Evolutionary conservation across 1,284 basidiomycete species (phyloP).

Genomic region (Sparassis latifolia): DNA sequence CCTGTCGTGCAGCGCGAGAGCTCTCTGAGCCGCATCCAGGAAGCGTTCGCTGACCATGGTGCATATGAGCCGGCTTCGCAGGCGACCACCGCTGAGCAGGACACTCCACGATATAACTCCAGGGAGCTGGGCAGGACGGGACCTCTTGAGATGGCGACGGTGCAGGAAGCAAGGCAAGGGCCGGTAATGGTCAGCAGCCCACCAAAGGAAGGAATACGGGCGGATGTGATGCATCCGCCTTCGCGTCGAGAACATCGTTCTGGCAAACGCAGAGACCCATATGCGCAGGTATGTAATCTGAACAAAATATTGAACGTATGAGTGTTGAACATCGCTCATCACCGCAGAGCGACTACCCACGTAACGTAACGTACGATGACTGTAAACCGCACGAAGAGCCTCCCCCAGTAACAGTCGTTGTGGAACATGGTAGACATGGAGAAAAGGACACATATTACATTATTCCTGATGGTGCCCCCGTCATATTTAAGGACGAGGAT

Average conservation of each 20-base stretch:
- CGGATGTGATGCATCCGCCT: slow-evolving; percentile 17
- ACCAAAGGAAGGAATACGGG: slow-evolving; percentile 11
- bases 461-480: slow-evolving; percentile 56
- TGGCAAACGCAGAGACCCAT: neutral
- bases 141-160: slow-evolving; percentile 5
- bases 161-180: slow-evolving; percentile 13
- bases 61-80: slow-evolving; percentile 18
- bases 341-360: no score
- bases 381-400: slow-evolving; percentile 12
- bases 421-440: slow-evolving; percentile 22
- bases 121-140: slow-evolving; percentile 4
- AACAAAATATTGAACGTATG: no score
- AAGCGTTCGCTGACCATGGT: slow-evolving; percentile 23
- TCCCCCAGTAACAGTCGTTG: slow-evolving; percentile 25
- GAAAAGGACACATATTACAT: slow-evolving; percentile 48
- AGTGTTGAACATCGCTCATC: no score
- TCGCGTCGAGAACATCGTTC: slow-evolving; percentile 9
- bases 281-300: no score
- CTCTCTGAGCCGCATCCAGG: slow-evolving; percentile 22
- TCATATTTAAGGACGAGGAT: slow-evolving; percentile 61
- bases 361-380: no score
- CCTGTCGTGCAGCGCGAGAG: slow-evolving; percentile 27
- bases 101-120: slow-evolving; percentile 15
- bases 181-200: slow-evolving; percentile 12
- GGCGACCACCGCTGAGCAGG: slow-evolving; percentile 16